A percentile compares a stretch with the other conserved stretches of the same genome.
Evolutionary conservation across 163 green algal species (phyloP).

Genomic region (Chlamydomonas reinhardtii): DNA sequence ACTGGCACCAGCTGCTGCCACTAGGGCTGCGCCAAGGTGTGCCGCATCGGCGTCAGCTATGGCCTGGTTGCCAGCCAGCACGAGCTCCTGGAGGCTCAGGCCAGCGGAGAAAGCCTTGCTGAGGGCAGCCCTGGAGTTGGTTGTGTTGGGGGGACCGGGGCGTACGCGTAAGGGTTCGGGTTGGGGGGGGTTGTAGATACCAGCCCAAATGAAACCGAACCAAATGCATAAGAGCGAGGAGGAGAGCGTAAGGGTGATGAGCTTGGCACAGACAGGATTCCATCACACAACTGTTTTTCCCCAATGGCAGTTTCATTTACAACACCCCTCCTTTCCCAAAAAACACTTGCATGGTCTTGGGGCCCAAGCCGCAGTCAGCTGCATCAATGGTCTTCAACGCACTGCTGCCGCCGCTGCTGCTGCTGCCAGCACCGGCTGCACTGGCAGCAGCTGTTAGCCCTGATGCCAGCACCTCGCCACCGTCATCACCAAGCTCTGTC

Average conservation of each 20-base stretch:
- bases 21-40: background rate
- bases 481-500: slow-evolving; percentile 51
- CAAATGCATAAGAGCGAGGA: no score
- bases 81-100: background rate
- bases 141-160: no score
- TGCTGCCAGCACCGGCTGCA: no score
- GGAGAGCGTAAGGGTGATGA: no score
- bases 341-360: slow-evolving; percentile 3
- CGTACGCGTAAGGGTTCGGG: no score
- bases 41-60: slow-evolving; percentile 2
- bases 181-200: no score
- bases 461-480: slow-evolving; percentile 42
- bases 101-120: background rate
- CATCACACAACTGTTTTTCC: no score
- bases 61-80: background rate
- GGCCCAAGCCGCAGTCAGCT: slow-evolving; percentile 6
- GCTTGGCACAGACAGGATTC: no score
- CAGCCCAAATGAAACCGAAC: no score
- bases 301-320: background rate
- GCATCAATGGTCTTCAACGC: no score
- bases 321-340: background rate
- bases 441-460: slow-evolving; percentile 7
- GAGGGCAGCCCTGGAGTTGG: slow-evolving; percentile 9
- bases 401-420: no score
- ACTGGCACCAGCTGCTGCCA: background rate